These are phyloP conservation scores for Fomitopsis serialis DNA, from an alignment of 768 basidiomycete species.

Conservation along the genomic window DNA sequence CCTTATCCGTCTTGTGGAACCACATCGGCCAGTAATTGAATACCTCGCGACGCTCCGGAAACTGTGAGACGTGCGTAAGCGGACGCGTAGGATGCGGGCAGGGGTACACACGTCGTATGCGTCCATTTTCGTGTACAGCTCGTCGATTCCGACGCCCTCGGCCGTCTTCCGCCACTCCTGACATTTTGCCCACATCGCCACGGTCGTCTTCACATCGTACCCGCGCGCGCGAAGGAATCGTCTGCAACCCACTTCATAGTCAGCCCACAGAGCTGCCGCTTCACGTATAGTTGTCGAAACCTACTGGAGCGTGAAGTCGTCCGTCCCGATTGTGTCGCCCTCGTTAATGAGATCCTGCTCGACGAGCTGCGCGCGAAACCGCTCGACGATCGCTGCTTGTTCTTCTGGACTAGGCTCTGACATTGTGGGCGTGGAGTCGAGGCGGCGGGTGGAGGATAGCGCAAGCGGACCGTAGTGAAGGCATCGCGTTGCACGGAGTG, in stretches of 20 bases:
- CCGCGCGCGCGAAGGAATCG: conserved; percentile 75
- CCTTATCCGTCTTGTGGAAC: conserved; percentile 79
- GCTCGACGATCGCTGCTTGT: conserved; percentile 31
- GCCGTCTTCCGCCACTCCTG: conserved; percentile 66
- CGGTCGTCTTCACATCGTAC: conserved; percentile 51
- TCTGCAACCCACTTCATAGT: conserved; percentile 28
- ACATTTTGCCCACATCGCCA: conserved; percentile 61
- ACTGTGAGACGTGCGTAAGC: conserved; percentile 33
- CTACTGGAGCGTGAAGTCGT: conserved; percentile 53
- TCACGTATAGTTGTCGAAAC: not conserved
- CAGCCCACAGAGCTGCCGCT: not conserved
- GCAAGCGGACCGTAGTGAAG: no score
- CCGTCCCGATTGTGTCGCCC: conserved; percentile 50
- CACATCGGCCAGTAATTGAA: conserved; percentile 77
- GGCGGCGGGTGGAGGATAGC: no score
- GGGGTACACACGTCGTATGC: conserved; percentile 56
- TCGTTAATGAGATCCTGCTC: conserved; percentile 50
- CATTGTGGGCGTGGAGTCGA: not conserved
- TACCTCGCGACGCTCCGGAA: conserved; percentile 60
- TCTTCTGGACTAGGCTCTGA: conserved; percentile 21
- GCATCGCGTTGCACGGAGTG: no score
- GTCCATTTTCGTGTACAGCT: conserved; percentile 53
- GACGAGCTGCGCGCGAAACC: conserved; percentile 48
- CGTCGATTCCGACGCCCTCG: conserved; percentile 60
- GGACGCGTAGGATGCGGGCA: no score